Conservation (phyloP, 257 asterid species). For the Fraxinus pennsylvanica region DNA sequence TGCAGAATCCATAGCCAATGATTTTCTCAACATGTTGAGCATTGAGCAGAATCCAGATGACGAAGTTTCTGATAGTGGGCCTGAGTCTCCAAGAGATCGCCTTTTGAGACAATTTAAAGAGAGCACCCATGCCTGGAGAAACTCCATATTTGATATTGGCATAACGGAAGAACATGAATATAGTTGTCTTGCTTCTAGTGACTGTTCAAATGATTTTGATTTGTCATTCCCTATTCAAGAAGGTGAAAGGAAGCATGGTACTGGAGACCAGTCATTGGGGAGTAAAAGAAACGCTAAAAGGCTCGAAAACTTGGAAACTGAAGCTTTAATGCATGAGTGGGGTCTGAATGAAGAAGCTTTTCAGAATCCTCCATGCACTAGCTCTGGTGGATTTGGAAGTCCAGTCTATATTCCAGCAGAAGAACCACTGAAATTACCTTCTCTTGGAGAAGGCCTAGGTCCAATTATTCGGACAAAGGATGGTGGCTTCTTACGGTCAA, state of each 20-base stretch:
- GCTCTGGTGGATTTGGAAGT: conserved; percentile 88
- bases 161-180: conserved; percentile 33
- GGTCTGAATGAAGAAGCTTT: conserved; percentile 67
- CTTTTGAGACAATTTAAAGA: conserved; percentile 42
- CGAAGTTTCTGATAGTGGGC: conserved; percentile 34
- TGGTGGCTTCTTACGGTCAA: conserved; percentile 68
- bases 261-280: conserved; percentile 42
- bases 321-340: conserved; percentile 73
- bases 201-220: conserved; percentile 53
- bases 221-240: conserved; percentile 48
- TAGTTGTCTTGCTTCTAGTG: conserved; percentile 27
- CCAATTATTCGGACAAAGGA: conserved; percentile 40
- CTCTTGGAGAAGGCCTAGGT: conserved; percentile 71
- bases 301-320: conserved; percentile 81
- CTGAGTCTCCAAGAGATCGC: conserved; percentile 42
- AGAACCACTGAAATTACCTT: conserved; percentile 50
- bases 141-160: conserved; percentile 38
- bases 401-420: conserved; percentile 65
- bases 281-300: conserved; percentile 57
- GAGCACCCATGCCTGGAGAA: conserved; percentile 31
- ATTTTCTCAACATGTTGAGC: conserved; percentile 69
- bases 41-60: conserved; percentile 41
- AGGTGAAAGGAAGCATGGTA: conserved; percentile 37
- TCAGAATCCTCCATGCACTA: conserved; percentile 51
- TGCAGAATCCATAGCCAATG: conserved; percentile 72